Percentiles rank a stretch among this genome's conserved stretches.
Conservation (phyloP, 164 flowering plant genomes). For the Stephania japonica region DNA sequence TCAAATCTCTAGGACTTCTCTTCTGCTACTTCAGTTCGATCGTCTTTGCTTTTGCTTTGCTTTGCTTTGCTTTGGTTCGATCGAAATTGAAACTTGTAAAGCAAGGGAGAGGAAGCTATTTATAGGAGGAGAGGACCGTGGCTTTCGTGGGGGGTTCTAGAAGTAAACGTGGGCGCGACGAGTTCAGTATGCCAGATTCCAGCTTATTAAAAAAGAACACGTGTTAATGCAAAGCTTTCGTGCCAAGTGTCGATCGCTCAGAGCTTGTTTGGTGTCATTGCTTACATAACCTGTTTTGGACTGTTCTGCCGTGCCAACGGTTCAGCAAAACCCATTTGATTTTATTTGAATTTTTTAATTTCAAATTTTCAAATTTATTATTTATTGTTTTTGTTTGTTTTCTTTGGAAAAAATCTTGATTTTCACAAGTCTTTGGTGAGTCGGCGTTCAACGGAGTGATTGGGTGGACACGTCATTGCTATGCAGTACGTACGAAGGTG, state of each 20-base stretch:
- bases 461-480: background rate
- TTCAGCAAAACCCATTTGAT: background rate
- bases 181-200: background rate
- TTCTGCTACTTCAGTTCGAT: background rate
- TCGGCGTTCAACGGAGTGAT: background rate
- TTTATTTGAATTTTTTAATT: no score
- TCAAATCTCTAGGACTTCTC: no score
- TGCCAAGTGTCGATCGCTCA: background rate
- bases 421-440: background rate
- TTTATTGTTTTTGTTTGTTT: no score
- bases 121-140: background rate
- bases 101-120: background rate
- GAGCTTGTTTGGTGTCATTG: background rate
- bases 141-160: background rate
- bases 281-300: constrained; percentile 2
- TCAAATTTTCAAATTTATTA: no score
- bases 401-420: background rate
- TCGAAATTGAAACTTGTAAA: constrained; percentile 1
- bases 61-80: background rate
- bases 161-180: background rate
- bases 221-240: background rate
- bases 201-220: background rate
- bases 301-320: background rate
- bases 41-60: background rate
- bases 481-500: background rate